Evolutionary conservation across 2,329 filamentous ascomycete genomes (phyloP).

Genomic region (Chaetomium sp.): DNA sequence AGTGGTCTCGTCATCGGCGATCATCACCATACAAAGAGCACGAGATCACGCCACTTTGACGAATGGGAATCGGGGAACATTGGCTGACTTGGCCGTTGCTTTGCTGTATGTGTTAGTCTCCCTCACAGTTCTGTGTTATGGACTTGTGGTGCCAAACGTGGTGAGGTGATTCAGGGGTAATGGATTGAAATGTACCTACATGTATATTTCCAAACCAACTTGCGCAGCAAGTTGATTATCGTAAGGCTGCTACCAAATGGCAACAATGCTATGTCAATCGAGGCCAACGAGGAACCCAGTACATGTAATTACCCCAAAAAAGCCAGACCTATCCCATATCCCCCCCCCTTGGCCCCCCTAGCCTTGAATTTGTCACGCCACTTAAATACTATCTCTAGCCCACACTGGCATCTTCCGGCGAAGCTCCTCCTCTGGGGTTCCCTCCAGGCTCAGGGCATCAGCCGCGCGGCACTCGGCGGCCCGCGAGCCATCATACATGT

Average conservation of each 20-base stretch:
- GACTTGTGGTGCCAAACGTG: too few species aligned
- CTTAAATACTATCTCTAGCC: not conserved
- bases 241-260: not conserved
- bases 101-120: too few species aligned
- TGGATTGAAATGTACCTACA: not conserved
- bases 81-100: too few species aligned
- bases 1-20: constrained; percentile 10
- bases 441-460: not conserved
- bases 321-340: not conserved
- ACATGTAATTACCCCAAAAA: not conserved
- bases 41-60: not conserved
- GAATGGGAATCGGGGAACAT: not conserved
- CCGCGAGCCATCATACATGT: not conserved
- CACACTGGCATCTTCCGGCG: not conserved
- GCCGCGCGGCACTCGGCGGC: not conserved
- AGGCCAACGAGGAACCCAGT: not conserved
- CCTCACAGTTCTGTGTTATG: too few species aligned
- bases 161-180: not conserved
- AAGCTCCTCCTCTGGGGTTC: not conserved
- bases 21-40: constrained; percentile 1
- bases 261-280: not conserved
- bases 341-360: not conserved
- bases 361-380: not conserved
- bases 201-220: not conserved
- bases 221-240: not conserved